Percentiles rank a stretch among this genome's conserved stretches.
These are phyloP conservation scores for Phanerochaete carnosa DNA, from an alignment of 768 basidiomycete genomes.

Conservation along the genomic window DNA sequence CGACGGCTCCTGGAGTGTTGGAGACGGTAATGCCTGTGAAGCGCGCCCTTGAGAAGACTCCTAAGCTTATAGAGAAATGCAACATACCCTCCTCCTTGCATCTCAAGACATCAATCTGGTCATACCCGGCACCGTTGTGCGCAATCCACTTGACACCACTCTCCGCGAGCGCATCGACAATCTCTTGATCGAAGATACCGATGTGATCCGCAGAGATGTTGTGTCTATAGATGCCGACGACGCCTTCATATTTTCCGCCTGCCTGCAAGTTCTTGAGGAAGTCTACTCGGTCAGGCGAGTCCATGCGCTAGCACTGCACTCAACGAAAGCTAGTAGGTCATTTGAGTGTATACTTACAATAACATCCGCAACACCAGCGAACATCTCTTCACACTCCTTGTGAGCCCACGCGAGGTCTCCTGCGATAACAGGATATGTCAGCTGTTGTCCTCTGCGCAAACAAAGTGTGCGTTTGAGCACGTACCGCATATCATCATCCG, in stretches of 20 bases:
- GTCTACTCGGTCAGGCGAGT: conserved; percentile 43
- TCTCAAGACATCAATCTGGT: conserved; percentile 75
- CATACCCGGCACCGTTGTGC: conserved; percentile 91
- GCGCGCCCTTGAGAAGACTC: background rate
- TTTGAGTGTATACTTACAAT: conserved; percentile 50
- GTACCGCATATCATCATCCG: conserved; percentile 16
- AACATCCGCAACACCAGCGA: conserved; percentile 67
- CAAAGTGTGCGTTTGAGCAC: background rate
- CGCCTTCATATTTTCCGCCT: conserved; percentile 70
- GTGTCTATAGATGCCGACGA: conserved; percentile 76
- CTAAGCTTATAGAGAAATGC: background rate
- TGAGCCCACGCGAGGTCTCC: conserved; percentile 80
- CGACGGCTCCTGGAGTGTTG: conserved; percentile 86
- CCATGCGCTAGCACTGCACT: conserved; percentile 7
- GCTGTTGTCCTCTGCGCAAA: conserved; percentile 15
- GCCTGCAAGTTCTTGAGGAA: conserved; percentile 63
- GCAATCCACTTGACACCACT: conserved; percentile 77
- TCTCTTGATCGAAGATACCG: conserved; percentile 78
- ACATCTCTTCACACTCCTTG: conserved; percentile 61
- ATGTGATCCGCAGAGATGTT: conserved; percentile 61
- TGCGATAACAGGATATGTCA: conserved; percentile 26
- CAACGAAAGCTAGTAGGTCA: background rate
- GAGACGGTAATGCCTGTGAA: conserved; percentile 70
- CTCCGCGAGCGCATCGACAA: conserved; percentile 62
- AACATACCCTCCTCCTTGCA: conserved; percentile 64